These are phyloP conservation scores for Aureobasidium sp. DNA, from an alignment of 2,329 filamentous ascomycete species.

Conservation along the genomic window DNA sequence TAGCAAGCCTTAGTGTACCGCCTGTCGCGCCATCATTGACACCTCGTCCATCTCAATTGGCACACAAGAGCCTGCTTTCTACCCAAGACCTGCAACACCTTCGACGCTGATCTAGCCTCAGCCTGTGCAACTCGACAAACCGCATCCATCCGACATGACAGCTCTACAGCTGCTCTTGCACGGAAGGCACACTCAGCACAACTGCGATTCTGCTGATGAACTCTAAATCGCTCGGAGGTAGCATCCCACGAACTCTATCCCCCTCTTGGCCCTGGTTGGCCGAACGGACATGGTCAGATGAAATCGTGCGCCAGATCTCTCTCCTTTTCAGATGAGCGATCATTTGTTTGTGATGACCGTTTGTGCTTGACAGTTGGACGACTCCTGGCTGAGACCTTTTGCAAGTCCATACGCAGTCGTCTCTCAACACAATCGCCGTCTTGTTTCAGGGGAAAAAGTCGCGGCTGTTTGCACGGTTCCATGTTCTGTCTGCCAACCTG, in stretches of 20 bases:
- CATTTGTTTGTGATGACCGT: not conserved
- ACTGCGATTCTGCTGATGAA: slow-evolving; percentile 7
- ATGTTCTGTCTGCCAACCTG: not conserved
- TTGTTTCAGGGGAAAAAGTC: slow-evolving; percentile 10
- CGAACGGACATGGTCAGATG: slow-evolving; percentile 2
- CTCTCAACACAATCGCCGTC: slow-evolving; percentile 4
- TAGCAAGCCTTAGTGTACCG: slow-evolving; percentile 8
- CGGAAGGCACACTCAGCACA: not conserved
- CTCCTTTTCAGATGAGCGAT: not conserved
- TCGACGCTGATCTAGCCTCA: not conserved
- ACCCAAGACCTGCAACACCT: not conserved
- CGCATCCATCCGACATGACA: not conserved
- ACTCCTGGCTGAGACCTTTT: slow-evolving; percentile 2
- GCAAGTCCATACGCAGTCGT: not conserved
- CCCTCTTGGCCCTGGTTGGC: slow-evolving; percentile 8
- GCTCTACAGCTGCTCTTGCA: not conserved
- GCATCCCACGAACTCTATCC: slow-evolving; percentile 1
- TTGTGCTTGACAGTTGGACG: not conserved
- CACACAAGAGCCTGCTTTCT: not conserved
- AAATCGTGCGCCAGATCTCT: not conserved
- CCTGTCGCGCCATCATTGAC: slow-evolving; percentile 10
- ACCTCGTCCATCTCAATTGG: slow-evolving; percentile 1
- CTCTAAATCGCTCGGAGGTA: slow-evolving; percentile 7
- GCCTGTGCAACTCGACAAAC: not conserved
- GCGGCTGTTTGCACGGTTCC: not conserved